These are phyloP conservation scores for Arthroderma sp. DNA, from an alignment of 2,329 filamentous ascomycete genomes.

Conservation along the genomic window DNA sequence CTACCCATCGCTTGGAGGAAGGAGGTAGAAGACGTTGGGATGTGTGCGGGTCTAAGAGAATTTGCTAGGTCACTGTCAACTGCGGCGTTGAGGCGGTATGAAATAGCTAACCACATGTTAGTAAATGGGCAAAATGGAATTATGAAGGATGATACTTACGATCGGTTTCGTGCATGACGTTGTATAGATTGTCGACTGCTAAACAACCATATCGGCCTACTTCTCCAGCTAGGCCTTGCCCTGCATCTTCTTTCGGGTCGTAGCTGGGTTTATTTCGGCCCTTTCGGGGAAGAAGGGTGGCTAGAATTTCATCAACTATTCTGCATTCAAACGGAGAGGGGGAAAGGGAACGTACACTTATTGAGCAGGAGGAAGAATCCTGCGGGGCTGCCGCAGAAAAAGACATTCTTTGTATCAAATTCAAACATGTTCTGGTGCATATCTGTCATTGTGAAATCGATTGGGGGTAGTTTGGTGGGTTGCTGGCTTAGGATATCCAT, in stretches of 20 bases:
- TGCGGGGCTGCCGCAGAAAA: slow-evolving; percentile 77
- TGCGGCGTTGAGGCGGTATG: slow-evolving; percentile 81
- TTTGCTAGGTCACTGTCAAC: slow-evolving; percentile 70
- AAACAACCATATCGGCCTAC: slow-evolving; percentile 75
- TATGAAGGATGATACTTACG: slow-evolving; percentile 22
- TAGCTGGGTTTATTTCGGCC: slow-evolving; percentile 64
- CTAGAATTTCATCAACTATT: slow-evolving; percentile 16
- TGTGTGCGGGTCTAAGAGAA: slow-evolving; percentile 60
- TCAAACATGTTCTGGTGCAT: slow-evolving; percentile 55
- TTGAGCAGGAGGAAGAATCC: slow-evolving; percentile 89
- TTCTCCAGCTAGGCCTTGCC: slow-evolving; percentile 58
- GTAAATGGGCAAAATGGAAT: not conserved
- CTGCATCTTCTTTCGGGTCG: slow-evolving; percentile 44
- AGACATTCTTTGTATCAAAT: slow-evolving; percentile 81
- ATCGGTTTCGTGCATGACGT: slow-evolving; percentile 64
- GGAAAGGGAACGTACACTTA: slow-evolving; percentile 27
- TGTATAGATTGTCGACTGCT: slow-evolving; percentile 92
- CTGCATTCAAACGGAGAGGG: not conserved
- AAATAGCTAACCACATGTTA: slow-evolving; percentile 45
- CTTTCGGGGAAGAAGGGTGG: slow-evolving; percentile 58
- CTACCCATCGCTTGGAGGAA: slow-evolving; percentile 53
- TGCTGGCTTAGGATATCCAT: slow-evolving; percentile 83
- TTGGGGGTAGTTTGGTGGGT: slow-evolving; percentile 53
- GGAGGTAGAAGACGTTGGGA: slow-evolving; percentile 58
- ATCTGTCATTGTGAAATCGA: slow-evolving; percentile 25